A percentile compares a stretch with the other conserved stretches of the same genome.
These are phyloP conservation scores for Diaporthe citrichinensis DNA, from an alignment of 2,329 filamentous ascomycete species.

Conservation along the genomic window DNA sequence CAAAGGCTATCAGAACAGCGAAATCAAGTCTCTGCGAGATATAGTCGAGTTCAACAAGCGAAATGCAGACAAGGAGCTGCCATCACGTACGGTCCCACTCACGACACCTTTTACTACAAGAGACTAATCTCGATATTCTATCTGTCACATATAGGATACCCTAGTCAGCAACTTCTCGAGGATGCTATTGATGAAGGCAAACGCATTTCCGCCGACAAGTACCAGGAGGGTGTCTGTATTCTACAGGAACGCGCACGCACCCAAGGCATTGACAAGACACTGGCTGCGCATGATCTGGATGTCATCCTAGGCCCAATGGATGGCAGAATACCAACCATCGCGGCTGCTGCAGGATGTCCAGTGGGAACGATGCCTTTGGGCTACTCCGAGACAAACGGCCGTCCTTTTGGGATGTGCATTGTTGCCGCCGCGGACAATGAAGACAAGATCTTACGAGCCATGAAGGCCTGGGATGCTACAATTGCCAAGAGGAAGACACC, in stretches of 20 bases:
- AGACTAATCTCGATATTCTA: background rate
- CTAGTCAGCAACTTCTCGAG: background rate
- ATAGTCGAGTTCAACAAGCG: background rate
- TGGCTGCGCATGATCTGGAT: background rate
- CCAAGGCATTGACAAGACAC: background rate
- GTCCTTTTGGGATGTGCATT: background rate
- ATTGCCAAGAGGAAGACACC: background rate
- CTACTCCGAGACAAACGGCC: background rate
- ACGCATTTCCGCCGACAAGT: background rate
- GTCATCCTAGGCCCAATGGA: background rate
- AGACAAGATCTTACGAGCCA: background rate
- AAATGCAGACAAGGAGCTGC: background rate
- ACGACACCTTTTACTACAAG: too few species aligned
- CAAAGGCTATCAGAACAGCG: background rate
- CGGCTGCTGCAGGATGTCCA: background rate
- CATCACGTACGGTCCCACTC: background rate
- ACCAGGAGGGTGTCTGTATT: background rate
- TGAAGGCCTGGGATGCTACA: background rate
- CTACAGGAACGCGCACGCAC: background rate
- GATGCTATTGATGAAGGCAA: background rate
- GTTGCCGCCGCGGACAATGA: background rate
- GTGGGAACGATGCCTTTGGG: background rate
- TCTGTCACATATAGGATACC: background rate
- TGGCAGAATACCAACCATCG: background rate
- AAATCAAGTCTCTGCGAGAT: background rate